Percentiles rank a stretch among this genome's conserved stretches.
phyloP scores from a whole-genome alignment of 1,284 basidiomycete species.

The Boletus nobilissimus region DNA sequence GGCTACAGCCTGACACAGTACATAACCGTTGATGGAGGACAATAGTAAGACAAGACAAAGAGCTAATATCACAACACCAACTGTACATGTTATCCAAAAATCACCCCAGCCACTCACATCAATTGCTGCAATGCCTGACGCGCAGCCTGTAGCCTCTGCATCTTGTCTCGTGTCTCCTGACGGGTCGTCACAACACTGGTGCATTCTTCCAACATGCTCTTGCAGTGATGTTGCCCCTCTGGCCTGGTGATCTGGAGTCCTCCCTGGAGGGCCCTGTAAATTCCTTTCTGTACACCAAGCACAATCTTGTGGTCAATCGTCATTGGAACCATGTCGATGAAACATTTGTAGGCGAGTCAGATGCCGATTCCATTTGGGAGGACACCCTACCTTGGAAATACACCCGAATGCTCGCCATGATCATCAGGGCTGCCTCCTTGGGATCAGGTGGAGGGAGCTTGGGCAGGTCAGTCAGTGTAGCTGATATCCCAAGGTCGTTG shows the following conservation, averaged over 20 bases:
- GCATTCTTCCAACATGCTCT: slow-evolving; percentile 65
- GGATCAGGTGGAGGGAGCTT: slow-evolving; percentile 64
- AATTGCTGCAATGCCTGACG: slow-evolving; percentile 55
- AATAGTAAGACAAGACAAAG: no score
- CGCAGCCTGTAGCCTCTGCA: slow-evolving; percentile 63
- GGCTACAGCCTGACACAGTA: no score
- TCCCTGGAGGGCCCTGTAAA: slow-evolving; percentile 58
- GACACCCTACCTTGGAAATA: slow-evolving; percentile 71
- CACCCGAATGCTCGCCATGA: slow-evolving; percentile 77
- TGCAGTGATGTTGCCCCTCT: slow-evolving; percentile 49
- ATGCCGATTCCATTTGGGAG: no score
- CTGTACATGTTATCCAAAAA: not conserved
- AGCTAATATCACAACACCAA: not conserved
- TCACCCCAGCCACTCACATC: slow-evolving; percentile 19
- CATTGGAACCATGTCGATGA: slow-evolving; percentile 69
- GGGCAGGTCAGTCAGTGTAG: slow-evolving; percentile 56
- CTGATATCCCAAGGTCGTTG: slow-evolving; percentile 55
- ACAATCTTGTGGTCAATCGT: slow-evolving; percentile 73
- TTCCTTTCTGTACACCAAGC: slow-evolving; percentile 52
- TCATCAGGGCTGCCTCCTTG: slow-evolving; percentile 64
- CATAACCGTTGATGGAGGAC: no score
- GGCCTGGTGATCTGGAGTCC: slow-evolving; percentile 53
- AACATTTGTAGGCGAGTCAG: slow-evolving; percentile 66
- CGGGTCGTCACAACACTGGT: slow-evolving; percentile 57
- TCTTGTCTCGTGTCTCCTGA: slow-evolving; percentile 61